phyloP scores from a whole-genome alignment of 2,329 filamentous ascomycete species.

The Apiospora pterosperma region DNA sequence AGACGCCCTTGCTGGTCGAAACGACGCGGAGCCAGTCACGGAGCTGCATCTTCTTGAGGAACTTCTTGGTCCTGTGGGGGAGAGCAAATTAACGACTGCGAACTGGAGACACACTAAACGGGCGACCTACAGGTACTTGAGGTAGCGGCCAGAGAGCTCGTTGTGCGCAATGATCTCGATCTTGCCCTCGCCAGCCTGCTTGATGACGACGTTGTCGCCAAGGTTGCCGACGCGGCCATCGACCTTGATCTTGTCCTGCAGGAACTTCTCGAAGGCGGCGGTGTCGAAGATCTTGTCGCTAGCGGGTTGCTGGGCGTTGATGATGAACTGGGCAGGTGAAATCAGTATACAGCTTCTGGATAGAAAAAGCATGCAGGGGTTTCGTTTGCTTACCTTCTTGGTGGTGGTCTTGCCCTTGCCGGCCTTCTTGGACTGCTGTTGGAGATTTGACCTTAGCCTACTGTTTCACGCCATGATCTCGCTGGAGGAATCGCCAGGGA shows the following conservation, averaged over 20 bases:
- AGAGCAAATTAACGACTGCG: slow-evolving; percentile 15
- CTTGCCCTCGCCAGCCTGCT: slow-evolving; percentile 91
- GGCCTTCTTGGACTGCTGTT: slow-evolving; percentile 59
- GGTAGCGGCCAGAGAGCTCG: slow-evolving; percentile 96
- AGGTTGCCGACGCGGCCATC: slow-evolving; percentile 98
- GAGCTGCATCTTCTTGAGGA: slow-evolving; percentile 99
- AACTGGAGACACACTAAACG: neutral
- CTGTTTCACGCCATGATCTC: slow-evolving; percentile 68
- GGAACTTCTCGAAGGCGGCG: slow-evolving; percentile 98
- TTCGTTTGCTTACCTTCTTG: slow-evolving; percentile 64
- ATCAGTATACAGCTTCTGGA: neutral
- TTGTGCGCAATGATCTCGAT: slow-evolving; percentile 97
- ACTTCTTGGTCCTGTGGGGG: slow-evolving; percentile 89
- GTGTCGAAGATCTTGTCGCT: slow-evolving; percentile 99
- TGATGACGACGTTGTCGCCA: slow-evolving; percentile 87
- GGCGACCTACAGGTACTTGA: slow-evolving; percentile 92
- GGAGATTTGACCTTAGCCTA: slow-evolving; percentile 80
- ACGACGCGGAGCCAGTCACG: slow-evolving; percentile 99
- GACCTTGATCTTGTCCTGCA: slow-evolving; percentile 99
- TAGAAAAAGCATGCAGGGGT: neutral
- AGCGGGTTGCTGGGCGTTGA: slow-evolving; percentile 98
- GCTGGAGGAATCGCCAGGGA: slow-evolving; percentile 35
- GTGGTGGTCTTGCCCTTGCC: slow-evolving; percentile 70
- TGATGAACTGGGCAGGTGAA: slow-evolving; percentile 72
- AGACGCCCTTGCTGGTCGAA: slow-evolving; percentile 95